phyloP scores from a whole-genome alignment of 2,329 filamentous ascomycete genomes.

The Aspergillus niger region DNA sequence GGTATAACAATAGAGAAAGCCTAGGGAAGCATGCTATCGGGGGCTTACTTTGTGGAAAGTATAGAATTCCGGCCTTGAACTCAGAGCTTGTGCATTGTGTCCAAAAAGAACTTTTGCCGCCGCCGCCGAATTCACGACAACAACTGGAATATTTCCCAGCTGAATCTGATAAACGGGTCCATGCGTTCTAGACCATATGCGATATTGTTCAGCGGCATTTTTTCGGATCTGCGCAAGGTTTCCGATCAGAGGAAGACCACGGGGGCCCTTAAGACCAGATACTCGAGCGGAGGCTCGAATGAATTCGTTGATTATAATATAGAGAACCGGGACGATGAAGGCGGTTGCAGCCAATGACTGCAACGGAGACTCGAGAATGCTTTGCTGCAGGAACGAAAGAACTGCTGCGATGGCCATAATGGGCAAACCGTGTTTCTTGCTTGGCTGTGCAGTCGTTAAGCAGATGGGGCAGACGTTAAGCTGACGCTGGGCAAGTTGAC shows the following conservation, averaged over 20 bases:
- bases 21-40: neutral
- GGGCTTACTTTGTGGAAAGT: conserved; percentile 58
- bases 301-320: conserved; percentile 55
- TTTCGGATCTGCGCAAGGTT: conserved; percentile 58
- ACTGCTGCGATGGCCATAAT: conserved; percentile 32
- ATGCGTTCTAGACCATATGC: conserved; percentile 54
- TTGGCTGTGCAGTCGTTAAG: neutral
- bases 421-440: neutral
- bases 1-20: neutral
- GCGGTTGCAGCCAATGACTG: conserved; percentile 23
- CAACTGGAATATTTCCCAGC: conserved; percentile 58
- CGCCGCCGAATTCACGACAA: conserved; percentile 59
- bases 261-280: conserved; percentile 51
- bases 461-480: neutral
- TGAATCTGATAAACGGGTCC: conserved; percentile 60
- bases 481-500: neutral
- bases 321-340: conserved; percentile 42
- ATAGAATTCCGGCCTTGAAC: conserved; percentile 60
- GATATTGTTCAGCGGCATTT: conserved; percentile 60
- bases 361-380: conserved; percentile 21
- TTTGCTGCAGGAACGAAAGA: conserved; percentile 25
- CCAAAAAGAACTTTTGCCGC: conserved; percentile 56
- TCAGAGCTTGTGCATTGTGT: conserved; percentile 56
- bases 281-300: conserved; percentile 50
- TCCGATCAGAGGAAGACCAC: conserved; percentile 56